Base-by-base conservation (phyloP, 768 basidiomycete species). In the Agaricus subrufescens region DNA sequence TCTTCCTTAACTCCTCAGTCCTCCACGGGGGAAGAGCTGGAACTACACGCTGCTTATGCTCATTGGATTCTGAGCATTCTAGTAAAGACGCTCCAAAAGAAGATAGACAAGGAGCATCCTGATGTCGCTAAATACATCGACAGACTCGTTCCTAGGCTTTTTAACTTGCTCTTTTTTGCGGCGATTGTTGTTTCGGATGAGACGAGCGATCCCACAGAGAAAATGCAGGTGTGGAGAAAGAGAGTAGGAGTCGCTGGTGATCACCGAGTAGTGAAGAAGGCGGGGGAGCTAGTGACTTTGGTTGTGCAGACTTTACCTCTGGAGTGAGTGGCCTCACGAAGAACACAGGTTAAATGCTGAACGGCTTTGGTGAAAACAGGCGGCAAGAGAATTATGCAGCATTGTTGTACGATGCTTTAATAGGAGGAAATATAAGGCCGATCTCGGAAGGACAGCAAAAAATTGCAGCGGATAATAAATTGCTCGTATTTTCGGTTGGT, bases 71-170 rank as follows among this genome's bases (percentile, higher is more conserved):
- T 98, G 48, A 74, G 79, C 48, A 83, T 88, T 0, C 70, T 98
- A 6, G 75, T 78, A 1, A 79, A 83, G 42, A 84, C 87, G 0
- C 68, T 98, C 14, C 63, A 64, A 4, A 64, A 61, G 30, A 81
- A 81, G 63, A 72, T 75, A 11, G 69, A 73, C 34, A 69, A 64
- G 26, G 77, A 75, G 34, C 84, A 96, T 66, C 65, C 71, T 0
- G 97, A 98, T 65, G 77, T 98, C 15, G 70, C 80, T 0, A 92
- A 89, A 69, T 93, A 94, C 64, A 76, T 87, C 37, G 91, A 97
- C 60, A 75, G 77, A 19, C 72, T 98, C 1, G 78, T 94, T 2
- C 84, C 88, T 14, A 73, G 80, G 29, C 63, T 98, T 3, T 91
- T 84, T 63, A 83, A 83, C 49, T 67, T 96, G 30, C 78, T 80